These are phyloP conservation scores for Crithidia sp. DNA, from an alignment of 208 protist genomes.

Conservation along the genomic window DNA sequence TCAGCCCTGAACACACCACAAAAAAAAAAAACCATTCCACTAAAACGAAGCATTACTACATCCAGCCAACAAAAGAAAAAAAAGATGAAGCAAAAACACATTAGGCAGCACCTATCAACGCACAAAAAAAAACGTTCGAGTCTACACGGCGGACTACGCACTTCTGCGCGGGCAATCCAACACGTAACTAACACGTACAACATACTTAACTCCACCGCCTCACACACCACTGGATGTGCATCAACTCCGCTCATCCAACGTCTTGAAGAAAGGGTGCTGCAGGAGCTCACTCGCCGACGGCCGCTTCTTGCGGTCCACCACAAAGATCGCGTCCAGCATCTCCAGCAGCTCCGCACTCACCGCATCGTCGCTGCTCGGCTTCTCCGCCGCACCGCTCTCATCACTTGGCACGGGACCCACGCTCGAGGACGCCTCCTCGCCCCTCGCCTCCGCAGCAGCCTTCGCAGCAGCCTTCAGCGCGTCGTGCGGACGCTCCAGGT, in stretches of 20 bases:
- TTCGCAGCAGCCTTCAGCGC: slow-evolving; percentile 14
- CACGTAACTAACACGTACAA: too few relatives aligned
- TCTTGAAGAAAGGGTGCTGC: slow-evolving; percentile 45
- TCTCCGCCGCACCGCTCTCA: neutral
- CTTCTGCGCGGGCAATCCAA: too few relatives aligned
- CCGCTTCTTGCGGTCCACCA: slow-evolving; percentile 45
- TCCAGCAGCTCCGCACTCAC: slow-evolving; percentile 32
- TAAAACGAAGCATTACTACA: too few relatives aligned
- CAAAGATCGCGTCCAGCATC: slow-evolving; percentile 52
- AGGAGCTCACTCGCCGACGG: slow-evolving; percentile 55
- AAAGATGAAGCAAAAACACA: too few relatives aligned
- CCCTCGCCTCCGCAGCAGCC: neutral
- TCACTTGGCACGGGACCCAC: neutral
- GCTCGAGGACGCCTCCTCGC: neutral
- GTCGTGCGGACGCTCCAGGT: slow-evolving; percentile 41
- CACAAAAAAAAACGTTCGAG: too few relatives aligned
- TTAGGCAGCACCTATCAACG: too few relatives aligned
- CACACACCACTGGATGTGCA: too few relatives aligned
- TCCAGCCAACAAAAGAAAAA: too few relatives aligned
- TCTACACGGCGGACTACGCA: too few relatives aligned
- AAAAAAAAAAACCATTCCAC: too few relatives aligned
- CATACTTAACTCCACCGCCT: too few relatives aligned
- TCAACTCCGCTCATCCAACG: neutral
- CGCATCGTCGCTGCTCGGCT: neutral
- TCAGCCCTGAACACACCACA: too few relatives aligned